Evolutionary conservation across 176 grass and related monocot genomes (phyloP).

Genomic region (Triticum urartu): DNA sequence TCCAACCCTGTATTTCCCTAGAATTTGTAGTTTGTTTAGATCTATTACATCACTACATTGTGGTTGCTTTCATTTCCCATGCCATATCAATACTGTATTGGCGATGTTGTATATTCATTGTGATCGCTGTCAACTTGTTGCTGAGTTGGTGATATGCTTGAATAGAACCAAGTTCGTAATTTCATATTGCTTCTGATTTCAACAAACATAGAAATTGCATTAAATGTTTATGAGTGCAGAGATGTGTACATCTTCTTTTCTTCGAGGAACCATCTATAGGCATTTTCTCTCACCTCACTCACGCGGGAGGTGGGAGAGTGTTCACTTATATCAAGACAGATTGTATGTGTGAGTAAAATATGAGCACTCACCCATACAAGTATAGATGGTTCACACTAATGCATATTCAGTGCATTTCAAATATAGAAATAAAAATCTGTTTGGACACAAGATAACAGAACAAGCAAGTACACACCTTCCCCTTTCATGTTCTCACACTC

Average conservation of each 20-base stretch:
- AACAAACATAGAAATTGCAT: neutral
- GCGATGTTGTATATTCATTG: neutral
- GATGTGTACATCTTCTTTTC: neutral
- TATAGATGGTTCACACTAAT: neutral
- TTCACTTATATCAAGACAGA: neutral
- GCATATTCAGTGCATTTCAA: neutral
- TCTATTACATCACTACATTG: neutral
- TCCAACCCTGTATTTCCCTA: neutral
- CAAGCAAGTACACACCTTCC: neutral
- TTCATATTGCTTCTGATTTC: neutral
- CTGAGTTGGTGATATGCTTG: neutral
- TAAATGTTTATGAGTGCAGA: neutral
- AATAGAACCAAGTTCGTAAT: neutral
- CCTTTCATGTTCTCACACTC: neutral
- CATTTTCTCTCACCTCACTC: neutral
- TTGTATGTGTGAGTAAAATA: neutral
- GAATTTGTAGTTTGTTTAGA: neutral
- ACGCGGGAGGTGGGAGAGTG: neutral
- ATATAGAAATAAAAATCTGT: neutral
- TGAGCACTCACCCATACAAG: neutral
- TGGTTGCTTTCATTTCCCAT: neutral
- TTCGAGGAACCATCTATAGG: neutral
- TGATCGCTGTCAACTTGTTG: neutral
- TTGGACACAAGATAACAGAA: neutral
- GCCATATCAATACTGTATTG: neutral